Evolutionary conservation across 108 stramenopile genomes (phyloP), one percentile per base, ranked within the genome.

Genomic region (Nannochloropsis gaditana): DNA sequence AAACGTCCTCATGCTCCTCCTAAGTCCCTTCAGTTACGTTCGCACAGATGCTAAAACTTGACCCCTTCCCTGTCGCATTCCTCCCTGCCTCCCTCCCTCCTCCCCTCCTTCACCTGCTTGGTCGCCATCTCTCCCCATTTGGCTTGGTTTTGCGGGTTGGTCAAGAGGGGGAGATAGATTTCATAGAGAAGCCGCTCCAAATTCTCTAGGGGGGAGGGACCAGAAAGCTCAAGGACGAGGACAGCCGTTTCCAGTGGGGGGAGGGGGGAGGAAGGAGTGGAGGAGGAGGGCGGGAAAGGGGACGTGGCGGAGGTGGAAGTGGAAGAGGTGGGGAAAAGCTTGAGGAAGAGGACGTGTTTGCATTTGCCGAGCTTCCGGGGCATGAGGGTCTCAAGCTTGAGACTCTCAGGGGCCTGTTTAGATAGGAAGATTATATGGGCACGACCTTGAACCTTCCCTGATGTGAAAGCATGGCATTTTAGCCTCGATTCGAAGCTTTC

Each of bases 111-210:
- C 15, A 73, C 59, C 82, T 96, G 95, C 15, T 92, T 91, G 43
- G 93, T 93, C 4, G 94, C 92, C 15, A 95, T 94, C 79, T 96
- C 95, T 11, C 95, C 95, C 94, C 95, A 96, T 31, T 85, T 91
- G 0, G 86, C 87, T 84, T 95, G 94, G 87, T 96, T 95, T 59
- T 87, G 84, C 45, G 92, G 92, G 79, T 95, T 94, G 79, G 92
- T 88, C 17, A 95, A 87, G 45, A 96, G 90, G 41, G 94, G 95
- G 50, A 95, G 87, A 81, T 94, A 94, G 41, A 95, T 87, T 17
- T 93, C 93, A 45, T 92, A 91, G 42, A 93, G 92, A 15, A 94
- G n/a, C 9, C 94, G 91, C 87, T 96, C 95, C 45, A 96, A 80
- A 86, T 96, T 94, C 86, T 94, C 94, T 42, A 95, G 93, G 11